Base-by-base conservation (phyloP, 495 filamentous ascomycete species). In the Pyronema omphalodes region DNA sequence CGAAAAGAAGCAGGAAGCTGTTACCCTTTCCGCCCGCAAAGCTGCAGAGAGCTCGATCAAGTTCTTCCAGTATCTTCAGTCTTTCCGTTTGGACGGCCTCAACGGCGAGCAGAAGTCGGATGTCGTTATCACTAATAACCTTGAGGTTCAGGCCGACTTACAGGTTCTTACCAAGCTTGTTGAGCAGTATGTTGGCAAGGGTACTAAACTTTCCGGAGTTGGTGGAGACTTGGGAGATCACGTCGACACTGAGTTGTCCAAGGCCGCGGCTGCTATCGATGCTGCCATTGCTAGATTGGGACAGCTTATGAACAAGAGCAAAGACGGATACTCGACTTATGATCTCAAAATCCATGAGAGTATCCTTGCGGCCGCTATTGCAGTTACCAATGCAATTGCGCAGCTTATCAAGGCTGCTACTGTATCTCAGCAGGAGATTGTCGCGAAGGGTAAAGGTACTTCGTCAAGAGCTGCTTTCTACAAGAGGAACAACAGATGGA, bases 341-440 rank as follows among this genome's bases (percentile, higher is more conserved):
- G 91, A 96, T 66, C 77, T 96, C 46, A 80, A 78, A 54, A 93
- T 98, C 63, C 86, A 95, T 71, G 93, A 95, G 61, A 62, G 59
- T 1, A 94, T 98, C 59, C 75, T 98, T 45, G 86, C 89, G 58
- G 89, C 91, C 23, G 91, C 91, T 14, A 82, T 89, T 67, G 91
- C 93, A 1, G 86, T 98, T 51, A 95, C 91, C n/a, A 89, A 81
- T 58, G 91, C 91, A 14, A 95, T 98, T 59, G 85, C 87, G 0
- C 85, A 88, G 66, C 76, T 98, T 49, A 94, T 98, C 76, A 89
- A 91, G 70, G 93, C 91, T 6, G 91, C 91, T 55, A 95, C 93
- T 1, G 80, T 76, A 37, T 88, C 87, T 1, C 91, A 98, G 66
- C 82, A 94, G 65, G 91, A 98, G 69, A 98, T 98, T 63, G 91